A percentile compares a stretch with the other conserved stretches of the same genome.
These are phyloP conservation scores for Vitis rupestris DNA, from an alignment of 164 flowering plant species.

Conservation along the genomic window DNA sequence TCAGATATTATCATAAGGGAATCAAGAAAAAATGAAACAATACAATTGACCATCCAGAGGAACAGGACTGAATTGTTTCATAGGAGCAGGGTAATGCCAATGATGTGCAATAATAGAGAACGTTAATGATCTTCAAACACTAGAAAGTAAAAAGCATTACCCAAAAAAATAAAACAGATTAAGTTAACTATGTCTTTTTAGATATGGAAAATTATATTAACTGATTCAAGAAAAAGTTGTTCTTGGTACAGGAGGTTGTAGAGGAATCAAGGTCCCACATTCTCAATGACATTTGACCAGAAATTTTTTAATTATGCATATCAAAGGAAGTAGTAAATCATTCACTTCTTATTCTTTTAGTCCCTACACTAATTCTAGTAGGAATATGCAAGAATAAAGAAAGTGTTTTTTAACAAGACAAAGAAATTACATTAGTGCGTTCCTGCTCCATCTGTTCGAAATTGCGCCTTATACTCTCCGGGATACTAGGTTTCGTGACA, in stretches of 20 bases:
- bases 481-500: conserved; percentile 89
- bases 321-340: neutral
- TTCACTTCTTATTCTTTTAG: too few relatives aligned
- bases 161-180: too few relatives aligned
- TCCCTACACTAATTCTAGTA: neutral
- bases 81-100: too few relatives aligned
- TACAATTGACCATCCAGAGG: too few relatives aligned
- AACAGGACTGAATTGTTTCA: too few relatives aligned
- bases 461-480: conserved; percentile 68
- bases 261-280: neutral
- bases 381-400: neutral
- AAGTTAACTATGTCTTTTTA: too few relatives aligned
- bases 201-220: neutral
- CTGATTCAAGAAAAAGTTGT: neutral
- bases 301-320: neutral
- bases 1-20: too few relatives aligned
- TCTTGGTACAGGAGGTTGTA: neutral
- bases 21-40: too few relatives aligned
- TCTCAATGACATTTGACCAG: neutral
- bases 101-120: too few relatives aligned
- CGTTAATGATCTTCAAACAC: too few relatives aligned
- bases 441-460: conserved; percentile 97
- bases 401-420: neutral
- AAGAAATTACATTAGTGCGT: conserved; percentile 67
- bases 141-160: too few relatives aligned